Base-by-base conservation (phyloP, 2,329 filamentous ascomycete genomes). In the Calycina marina region DNA sequence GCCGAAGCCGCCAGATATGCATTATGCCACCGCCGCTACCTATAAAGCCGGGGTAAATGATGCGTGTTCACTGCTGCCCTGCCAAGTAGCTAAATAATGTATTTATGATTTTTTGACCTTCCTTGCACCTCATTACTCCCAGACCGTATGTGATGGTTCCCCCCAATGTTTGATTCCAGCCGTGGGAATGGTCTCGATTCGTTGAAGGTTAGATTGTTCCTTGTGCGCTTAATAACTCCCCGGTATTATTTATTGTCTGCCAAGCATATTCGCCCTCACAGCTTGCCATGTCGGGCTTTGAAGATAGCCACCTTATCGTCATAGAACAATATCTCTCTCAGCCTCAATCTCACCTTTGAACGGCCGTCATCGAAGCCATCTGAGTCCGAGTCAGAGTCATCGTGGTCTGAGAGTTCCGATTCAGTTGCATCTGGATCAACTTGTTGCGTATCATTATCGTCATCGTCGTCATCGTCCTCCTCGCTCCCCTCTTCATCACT, bases 231-330 rank as follows among this genome's bases (percentile, higher is more conserved):
- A 22, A 22, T 22, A 22, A 22, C 20, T 22, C 20, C 20, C 20
- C 20, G 20, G 20, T 22, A 22, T 9, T 9, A 22, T 9, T 22
- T 9, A 22, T 22, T 22, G 8, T 22, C 20, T 8, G 8, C 8
- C 20, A 8, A 22, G n/a, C n/a, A 3, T 22, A 22, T 22, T 8
- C 20, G 8, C 20, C 20, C 20, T 22, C 20, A 49, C n/a, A 49
- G 42, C 18, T 38, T 48, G 16, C 45, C 47, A 40, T 49, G 47
- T 14, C 81, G 67, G 18, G 78, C 77, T 53, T 77, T 80, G 58
- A 88, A 88, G 36, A 88, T 76, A 16, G 77, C 73, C 32, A 84
- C 72, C 55, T 83, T 82, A 51, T 88, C 81, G 51, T 88, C 82
- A 47, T 84, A 86, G 54, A 84, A 88, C 40, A 86, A 55, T 41